Evolutionary conservation across 2,329 filamentous ascomycete species (phyloP).

Genomic region (Cryphonectria nitschkei): DNA sequence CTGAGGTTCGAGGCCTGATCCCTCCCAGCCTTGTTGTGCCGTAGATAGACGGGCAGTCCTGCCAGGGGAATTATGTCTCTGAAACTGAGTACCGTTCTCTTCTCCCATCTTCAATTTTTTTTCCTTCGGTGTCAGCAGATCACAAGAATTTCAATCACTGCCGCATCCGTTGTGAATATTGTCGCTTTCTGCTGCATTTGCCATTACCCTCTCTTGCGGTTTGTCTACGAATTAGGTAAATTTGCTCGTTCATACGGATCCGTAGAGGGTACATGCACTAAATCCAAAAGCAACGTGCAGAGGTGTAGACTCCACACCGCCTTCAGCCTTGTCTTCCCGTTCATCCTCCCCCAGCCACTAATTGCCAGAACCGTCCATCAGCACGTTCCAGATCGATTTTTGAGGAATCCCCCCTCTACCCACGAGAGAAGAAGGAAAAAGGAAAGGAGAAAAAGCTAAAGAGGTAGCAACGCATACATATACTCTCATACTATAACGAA

Average conservation of each 20-base stretch:
- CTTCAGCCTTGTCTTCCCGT: slow-evolving; percentile 1
- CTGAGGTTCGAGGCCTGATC: neutral
- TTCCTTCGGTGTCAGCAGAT: neutral
- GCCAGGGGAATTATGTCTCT: neutral
- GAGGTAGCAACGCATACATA: neutral
- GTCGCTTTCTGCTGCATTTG: neutral
- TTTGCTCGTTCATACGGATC: neutral
- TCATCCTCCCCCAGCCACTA: neutral
- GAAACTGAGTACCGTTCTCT: neutral
- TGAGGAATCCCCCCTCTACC: neutral
- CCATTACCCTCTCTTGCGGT: neutral
- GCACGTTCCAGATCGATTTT: neutral
- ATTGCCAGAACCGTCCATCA: slow-evolving; percentile 3
- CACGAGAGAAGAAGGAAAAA: neutral
- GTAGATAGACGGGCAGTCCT: neutral
- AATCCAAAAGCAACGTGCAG: neutral
- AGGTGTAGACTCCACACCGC: neutral
- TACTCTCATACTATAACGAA: neutral
- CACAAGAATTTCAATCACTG: neutral
- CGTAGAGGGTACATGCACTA: neutral
- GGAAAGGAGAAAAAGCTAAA: neutral
- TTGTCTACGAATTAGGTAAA: neutral
- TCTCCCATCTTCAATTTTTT: neutral
- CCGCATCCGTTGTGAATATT: neutral
- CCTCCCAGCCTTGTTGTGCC: neutral